Base-by-base conservation (phyloP, 768 basidiomycete species). In the Lactifluus piperatus region DNA sequence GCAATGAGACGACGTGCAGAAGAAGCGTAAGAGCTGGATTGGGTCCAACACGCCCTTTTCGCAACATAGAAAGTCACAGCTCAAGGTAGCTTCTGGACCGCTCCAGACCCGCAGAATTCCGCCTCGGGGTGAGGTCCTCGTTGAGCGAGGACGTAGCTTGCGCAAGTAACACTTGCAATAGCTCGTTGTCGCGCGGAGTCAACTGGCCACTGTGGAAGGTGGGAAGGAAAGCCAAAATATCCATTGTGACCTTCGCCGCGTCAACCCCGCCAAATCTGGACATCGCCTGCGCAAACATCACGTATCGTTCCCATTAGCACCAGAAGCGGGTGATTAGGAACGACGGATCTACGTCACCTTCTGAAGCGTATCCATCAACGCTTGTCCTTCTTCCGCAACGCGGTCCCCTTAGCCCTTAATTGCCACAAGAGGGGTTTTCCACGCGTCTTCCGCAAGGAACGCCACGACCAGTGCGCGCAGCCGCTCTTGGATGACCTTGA, bases 371-470 rank as follows among this genome's bases (percentile, higher is more conserved):
- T 75, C 65, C 29, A 81, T 71, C 1, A 85, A 70, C 13, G 75
- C 67, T 3, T 73, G 71, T 65, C 85, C 83, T 1, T 77, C 75
- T 16, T 73, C 71, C 55, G 73, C 77, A 20, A n/a, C 72, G 76
- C 10, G 2, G 30, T 71, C 20, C n/a, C n/a, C n/a, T n/a, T n/a
- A n/a, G n/a, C n/a, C n/a, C n/a, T n/a, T n/a, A n/a, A n/a, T n/a
- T n/a, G n/a, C n/a, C n/a, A n/a, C n/a, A n/a, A 77, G 71, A 48
- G 83, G 76, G 7, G 73, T 71, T 22, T 67, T 67, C 62, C 75
- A 77, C 16, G 81, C 81, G 57, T 82, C 79, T 34, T 71, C 76
- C 16, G 76, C n/a, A n/a, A n/a, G n/a, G n/a, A n/a, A n/a, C n/a
- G n/a, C n/a, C n/a, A n/a, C n/a, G n/a, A n/a, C n/a, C n/a, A n/a